These are phyloP conservation scores for Nemania sp. DNA, from an alignment of 2,329 filamentous ascomycete species.

Conservation along the genomic window DNA sequence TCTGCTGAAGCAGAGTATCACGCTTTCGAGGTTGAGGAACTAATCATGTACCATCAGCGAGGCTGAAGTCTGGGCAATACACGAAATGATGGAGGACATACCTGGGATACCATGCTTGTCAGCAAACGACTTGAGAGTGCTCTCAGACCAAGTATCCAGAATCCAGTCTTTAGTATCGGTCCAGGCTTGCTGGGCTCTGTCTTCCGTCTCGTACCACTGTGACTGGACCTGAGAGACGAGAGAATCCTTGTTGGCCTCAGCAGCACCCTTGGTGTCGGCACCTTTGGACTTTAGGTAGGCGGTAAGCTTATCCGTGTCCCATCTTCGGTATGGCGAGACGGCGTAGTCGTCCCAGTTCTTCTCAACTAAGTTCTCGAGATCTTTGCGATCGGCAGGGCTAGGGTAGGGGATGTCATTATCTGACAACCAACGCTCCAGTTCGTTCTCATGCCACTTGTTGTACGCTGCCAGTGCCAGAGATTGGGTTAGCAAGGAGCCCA, in stretches of 20 bases:
- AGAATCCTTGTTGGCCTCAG: conserved; percentile 70
- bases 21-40: conserved; percentile 86
- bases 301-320: conserved; percentile 71
- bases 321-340: conserved; percentile 73
- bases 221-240: conserved; percentile 71
- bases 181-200: conserved; percentile 75
- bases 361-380: conserved; percentile 88
- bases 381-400: conserved; percentile 87
- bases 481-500: conserved; percentile 32
- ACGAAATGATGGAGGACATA: conserved; percentile 38
- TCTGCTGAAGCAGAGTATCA: conserved; percentile 77
- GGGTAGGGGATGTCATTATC: conserved; percentile 92
- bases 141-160: conserved; percentile 93
- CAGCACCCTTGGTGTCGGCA: conserved; percentile 67
- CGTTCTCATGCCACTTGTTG: conserved; percentile 98
- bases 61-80: background rate
- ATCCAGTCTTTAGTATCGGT: conserved; percentile 84
- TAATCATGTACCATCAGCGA: conserved; percentile 27
- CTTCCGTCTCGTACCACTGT: conserved; percentile 79
- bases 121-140: conserved; percentile 89
- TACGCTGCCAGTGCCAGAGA: conserved; percentile 69
- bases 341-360: conserved; percentile 85
- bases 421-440: conserved; percentile 94
- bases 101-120: conserved; percentile 83
- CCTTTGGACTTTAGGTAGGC: conserved; percentile 74